Conservation (phyloP, 768 basidiomycete species). For the Mrakia gelida region DNA sequence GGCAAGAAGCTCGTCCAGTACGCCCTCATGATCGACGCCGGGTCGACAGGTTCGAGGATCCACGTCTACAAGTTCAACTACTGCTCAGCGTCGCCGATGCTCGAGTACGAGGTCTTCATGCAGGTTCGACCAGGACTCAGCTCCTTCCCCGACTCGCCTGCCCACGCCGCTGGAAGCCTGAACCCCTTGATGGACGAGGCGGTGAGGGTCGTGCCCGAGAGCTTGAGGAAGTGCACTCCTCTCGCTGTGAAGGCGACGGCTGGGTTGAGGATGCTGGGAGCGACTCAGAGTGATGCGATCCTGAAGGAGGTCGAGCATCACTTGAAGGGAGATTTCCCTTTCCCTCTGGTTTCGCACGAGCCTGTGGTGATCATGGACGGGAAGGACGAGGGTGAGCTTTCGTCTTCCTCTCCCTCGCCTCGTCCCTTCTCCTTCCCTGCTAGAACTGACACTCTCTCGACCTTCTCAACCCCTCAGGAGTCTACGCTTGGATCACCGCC, state of each 20-base stretch:
- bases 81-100: slow-evolving; percentile 66
- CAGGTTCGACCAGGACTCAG: slow-evolving; percentile 77
- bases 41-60: slow-evolving; percentile 93
- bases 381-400: slow-evolving; percentile 69
- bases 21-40: slow-evolving; percentile 96
- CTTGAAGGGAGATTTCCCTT: slow-evolving; percentile 61
- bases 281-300: slow-evolving; percentile 61
- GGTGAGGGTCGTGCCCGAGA: slow-evolving; percentile 64
- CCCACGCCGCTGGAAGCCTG: slow-evolving; percentile 69
- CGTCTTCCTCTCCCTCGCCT: slow-evolving; percentile 8
- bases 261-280: slow-evolving; percentile 70
- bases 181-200: slow-evolving; percentile 79
- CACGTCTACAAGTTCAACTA: slow-evolving; percentile 99
- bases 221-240: slow-evolving; percentile 67
- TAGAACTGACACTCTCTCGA: background rate
- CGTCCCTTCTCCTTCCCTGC: background rate
- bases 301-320: slow-evolving; percentile 65
- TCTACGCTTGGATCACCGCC: slow-evolving; percentile 98
- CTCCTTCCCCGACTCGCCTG: slow-evolving; percentile 49
- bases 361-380: slow-evolving; percentile 91
- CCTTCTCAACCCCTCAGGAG: slow-evolving; percentile 43
- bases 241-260: slow-evolving; percentile 91
- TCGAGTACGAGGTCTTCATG: slow-evolving; percentile 91
- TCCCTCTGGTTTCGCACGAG: slow-evolving; percentile 58
- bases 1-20: slow-evolving; percentile 69